Evolutionary conservation across 1,284 basidiomycete species (phyloP).

Genomic region (Ustilago hordei): DNA sequence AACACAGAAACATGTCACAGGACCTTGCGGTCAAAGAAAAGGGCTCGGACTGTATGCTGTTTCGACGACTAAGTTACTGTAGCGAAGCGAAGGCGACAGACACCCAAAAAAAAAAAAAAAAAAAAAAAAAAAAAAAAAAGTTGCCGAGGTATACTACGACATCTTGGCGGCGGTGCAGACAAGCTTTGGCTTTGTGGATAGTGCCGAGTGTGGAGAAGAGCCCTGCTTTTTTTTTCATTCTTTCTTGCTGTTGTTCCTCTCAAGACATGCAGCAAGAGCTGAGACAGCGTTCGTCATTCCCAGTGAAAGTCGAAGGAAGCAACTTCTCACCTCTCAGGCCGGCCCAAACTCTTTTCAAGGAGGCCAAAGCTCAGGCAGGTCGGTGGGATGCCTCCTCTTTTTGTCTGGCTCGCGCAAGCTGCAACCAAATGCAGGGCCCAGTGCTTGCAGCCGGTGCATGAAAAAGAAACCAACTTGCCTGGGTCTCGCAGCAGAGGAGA

Average conservation of each 20-base stretch:
- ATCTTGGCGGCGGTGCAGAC: not conserved
- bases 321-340: not conserved
- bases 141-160: not conserved
- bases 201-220: not conserved
- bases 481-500: not conserved
- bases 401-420: not conserved
- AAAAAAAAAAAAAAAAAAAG: not conserved
- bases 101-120: too few species aligned
- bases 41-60: not conserved
- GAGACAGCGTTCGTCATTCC: not conserved
- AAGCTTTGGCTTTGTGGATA: not conserved
- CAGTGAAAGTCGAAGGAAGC: not conserved
- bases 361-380: not conserved
- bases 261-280: slow-evolving; percentile 2
- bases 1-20: not conserved
- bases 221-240: not conserved
- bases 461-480: not conserved
- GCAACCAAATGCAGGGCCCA: slow-evolving; percentile 6
- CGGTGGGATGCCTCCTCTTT: not conserved
- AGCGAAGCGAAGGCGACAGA: not conserved
- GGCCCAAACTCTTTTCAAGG: not conserved
- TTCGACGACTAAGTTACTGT: not conserved
- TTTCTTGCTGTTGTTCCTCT: not conserved
- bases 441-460: not conserved
- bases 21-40: not conserved